Evolutionary conservation across 768 basidiomycete species (phyloP).

Genomic region (Chlorophyllum brunneum): DNA sequence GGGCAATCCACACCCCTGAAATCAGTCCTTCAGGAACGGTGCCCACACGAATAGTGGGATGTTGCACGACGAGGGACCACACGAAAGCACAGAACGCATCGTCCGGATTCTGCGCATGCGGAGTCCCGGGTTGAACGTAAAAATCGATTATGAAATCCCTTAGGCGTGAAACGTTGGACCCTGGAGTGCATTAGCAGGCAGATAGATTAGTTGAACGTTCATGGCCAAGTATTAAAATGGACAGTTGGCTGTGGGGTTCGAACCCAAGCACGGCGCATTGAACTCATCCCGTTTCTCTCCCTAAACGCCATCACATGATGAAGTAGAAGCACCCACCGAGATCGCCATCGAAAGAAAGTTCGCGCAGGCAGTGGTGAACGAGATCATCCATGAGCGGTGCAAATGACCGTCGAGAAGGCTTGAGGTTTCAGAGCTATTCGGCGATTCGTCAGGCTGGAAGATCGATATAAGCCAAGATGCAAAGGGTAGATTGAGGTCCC

Average conservation of each 20-base stretch:
- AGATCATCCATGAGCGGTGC: constrained; percentile 72
- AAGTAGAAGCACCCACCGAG: constrained; percentile 62
- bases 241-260: constrained; percentile 36
- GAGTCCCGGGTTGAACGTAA: constrained; percentile 42
- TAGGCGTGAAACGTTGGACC: constrained; percentile 70
- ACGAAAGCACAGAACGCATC: constrained; percentile 75
- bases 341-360: constrained; percentile 89
- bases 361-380: constrained; percentile 77
- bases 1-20: constrained; percentile 75
- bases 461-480: background rate
- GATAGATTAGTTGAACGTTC: background rate
- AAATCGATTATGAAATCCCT: constrained; percentile 67
- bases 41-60: constrained; percentile 76
- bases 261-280: constrained; percentile 32
- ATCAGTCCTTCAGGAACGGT: constrained; percentile 53
- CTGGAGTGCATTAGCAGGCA: constrained; percentile 34
- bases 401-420: background rate
- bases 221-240: constrained; percentile 9
- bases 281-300: constrained; percentile 4
- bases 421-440: background rate
- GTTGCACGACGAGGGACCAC: constrained; percentile 75
- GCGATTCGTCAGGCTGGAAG: background rate
- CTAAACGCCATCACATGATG: constrained; percentile 27
- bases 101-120: constrained; percentile 58
- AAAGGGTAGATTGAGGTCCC: background rate